phyloP scores from a whole-genome alignment of 768 basidiomycete genomes.

The Inosperma sp. region DNA sequence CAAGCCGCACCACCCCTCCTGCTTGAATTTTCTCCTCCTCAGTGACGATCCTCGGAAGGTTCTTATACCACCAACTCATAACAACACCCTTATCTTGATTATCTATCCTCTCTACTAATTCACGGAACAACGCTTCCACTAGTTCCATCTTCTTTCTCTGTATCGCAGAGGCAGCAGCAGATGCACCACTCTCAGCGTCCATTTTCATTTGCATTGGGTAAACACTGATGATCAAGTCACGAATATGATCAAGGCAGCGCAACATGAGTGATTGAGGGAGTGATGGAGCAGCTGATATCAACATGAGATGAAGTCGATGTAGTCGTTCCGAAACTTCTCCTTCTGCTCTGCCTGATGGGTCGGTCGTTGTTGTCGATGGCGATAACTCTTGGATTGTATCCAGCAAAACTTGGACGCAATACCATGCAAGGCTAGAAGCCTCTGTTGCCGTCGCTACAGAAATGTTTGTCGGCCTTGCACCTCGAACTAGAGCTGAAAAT shows the following conservation, averaged over 20 bases:
- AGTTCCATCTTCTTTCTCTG: slow-evolving; percentile 40
- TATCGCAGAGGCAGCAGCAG: slow-evolving; percentile 6
- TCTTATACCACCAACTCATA: slow-evolving; percentile 67
- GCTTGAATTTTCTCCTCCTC: not conserved
- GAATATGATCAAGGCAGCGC: slow-evolving; percentile 48
- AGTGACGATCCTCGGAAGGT: slow-evolving; percentile 12
- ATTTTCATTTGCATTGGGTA: slow-evolving; percentile 22
- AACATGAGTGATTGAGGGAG: slow-evolving; percentile 56
- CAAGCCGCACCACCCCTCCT: no score
- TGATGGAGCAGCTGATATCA: slow-evolving; percentile 62
- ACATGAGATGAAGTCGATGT: slow-evolving; percentile 58
- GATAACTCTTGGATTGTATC: slow-evolving; percentile 38
- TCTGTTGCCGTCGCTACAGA: not conserved
- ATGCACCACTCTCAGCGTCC: slow-evolving; percentile 3
- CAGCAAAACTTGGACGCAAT: slow-evolving; percentile 58
- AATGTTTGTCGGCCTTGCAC: slow-evolving; percentile 48
- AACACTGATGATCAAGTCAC: slow-evolving; percentile 28
- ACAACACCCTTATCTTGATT: slow-evolving; percentile 65
- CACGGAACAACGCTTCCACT: slow-evolving; percentile 53
- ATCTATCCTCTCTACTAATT: slow-evolving; percentile 60
- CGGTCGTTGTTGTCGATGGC: slow-evolving; percentile 4
- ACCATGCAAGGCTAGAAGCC: slow-evolving; percentile 48
- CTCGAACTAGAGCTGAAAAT: slow-evolving; percentile 63
- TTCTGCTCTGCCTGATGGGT: slow-evolving; percentile 20
- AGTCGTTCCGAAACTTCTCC: slow-evolving; percentile 23